Base-by-base conservation (phyloP, 805 yeast species). In the Blastobotrys parvus region DNA sequence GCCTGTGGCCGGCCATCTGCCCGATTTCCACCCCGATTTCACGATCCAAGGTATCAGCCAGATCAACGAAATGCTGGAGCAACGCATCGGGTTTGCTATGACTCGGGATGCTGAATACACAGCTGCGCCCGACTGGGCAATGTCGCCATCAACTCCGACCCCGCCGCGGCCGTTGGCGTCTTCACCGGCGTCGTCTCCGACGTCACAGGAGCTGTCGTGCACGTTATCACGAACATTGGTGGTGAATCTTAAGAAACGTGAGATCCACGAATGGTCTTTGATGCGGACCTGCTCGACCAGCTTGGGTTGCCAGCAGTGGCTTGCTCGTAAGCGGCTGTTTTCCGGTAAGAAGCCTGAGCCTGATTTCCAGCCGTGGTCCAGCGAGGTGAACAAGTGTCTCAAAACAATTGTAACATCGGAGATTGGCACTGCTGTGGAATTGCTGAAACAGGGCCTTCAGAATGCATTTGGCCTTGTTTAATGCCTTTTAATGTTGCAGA, bases 1-100 rank as follows among this genome's bases (percentile, higher is more conserved):
- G 13, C 51, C 53, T 11, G 43, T 53, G 3, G 58, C 52, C 2
- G 58, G 58, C 4, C 50, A 51, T 25, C 33, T 51, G 7, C 46
- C 54, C 1, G 55, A 52, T 15, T 44, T 51, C 37, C 58, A 54
- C 39, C 58, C 58, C 17, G 57, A 53, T 19, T 54, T 53, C 29
- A 15, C 44, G n/a, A 21, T 54, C 7, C 58, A 54, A 36, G 57
- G 53, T 5, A 44, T 48, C 18, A 53, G 54, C 10, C 42, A 34
- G n/a, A 25, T 45, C 17, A 41, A 41, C 8, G 55, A 48, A 4
- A 29, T 29, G 11, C 42, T 54, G 17, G 57, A 53, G 30, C 49
- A 48, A 18, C 50, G 44, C 25, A 47, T 54, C 42, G 43, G 44
- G n/a, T 23, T 42, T 8, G 44, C 55, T 16, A 51, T 54, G 57